These are phyloP conservation scores for Mucor piriformis DNA, from an alignment of 371 early-diverging fungal genomes.

Conservation along the genomic window DNA sequence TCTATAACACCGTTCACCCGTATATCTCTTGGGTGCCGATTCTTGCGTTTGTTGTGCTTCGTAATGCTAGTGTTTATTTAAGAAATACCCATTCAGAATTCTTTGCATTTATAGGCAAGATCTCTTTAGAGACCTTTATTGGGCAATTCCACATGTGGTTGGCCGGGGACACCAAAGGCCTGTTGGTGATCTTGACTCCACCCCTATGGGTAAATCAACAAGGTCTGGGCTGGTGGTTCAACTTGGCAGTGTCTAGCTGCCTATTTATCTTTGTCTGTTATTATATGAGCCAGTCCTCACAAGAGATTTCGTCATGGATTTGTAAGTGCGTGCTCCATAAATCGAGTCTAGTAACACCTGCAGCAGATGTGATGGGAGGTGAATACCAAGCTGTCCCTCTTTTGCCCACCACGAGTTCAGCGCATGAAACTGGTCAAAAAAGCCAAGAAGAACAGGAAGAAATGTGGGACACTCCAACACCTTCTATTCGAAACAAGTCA, in stretches of 20 bases:
- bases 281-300: constrained; percentile 55
- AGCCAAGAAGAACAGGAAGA: constrained; percentile 12
- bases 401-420: constrained; percentile 10
- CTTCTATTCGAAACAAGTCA: constrained; percentile 7
- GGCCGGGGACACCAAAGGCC: constrained; percentile 73
- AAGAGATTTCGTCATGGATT: constrained; percentile 51
- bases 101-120: constrained; percentile 64
- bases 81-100: constrained; percentile 57
- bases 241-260: constrained; percentile 49
- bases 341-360: neutral
- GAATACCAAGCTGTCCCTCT: constrained; percentile 25
- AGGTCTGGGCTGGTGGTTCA: constrained; percentile 58
- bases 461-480: constrained; percentile 13
- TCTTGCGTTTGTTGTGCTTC: constrained; percentile 62
- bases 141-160: constrained; percentile 83
- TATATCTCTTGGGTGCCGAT: constrained; percentile 68
- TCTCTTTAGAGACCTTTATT: constrained; percentile 77
- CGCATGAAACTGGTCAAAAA: neutral
- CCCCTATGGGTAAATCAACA: constrained; percentile 39
- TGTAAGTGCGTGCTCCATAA: neutral
- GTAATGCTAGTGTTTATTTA: constrained; percentile 60
- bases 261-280: constrained; percentile 63
- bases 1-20: constrained; percentile 64
- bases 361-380: neutral
- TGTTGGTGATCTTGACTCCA: constrained; percentile 49